Conservation (phyloP, 2,329 filamentous ascomycete species). For the Arthrinium puccinioides region DNA sequence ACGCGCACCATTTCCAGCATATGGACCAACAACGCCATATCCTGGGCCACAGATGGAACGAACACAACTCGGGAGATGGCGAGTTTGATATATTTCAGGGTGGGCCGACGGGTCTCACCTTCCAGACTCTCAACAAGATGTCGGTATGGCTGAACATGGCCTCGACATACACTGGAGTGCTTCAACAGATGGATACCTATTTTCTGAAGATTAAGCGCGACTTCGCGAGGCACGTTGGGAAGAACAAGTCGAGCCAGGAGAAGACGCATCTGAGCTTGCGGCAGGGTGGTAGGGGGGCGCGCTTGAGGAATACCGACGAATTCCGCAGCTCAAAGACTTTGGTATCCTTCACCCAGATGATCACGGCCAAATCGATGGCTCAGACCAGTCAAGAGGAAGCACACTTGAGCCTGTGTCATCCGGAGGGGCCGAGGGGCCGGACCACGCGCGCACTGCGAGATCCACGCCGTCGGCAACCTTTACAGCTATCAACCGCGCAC, state of each 20-base stretch:
- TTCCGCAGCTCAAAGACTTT: constrained; percentile 33
- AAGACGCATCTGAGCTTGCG: constrained; percentile 29
- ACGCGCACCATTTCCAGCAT: constrained; percentile 58
- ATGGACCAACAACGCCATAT: constrained; percentile 58
- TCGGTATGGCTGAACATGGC: constrained; percentile 48
- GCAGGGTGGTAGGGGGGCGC: constrained; percentile 40
- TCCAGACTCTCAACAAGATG: constrained; percentile 44
- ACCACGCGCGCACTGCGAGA: constrained; percentile 18
- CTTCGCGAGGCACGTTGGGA: constrained; percentile 26
- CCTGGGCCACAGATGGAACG: constrained; percentile 28
- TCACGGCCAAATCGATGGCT: constrained; percentile 17
- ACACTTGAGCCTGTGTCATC: constrained; percentile 23
- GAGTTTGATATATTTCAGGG: constrained; percentile 22
- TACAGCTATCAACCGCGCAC: constrained; percentile 29
- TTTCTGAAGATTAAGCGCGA: constrained; percentile 44
- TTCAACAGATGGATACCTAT: constrained; percentile 45
- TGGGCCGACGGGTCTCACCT: constrained; percentile 39
- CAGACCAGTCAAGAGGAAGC: constrained; percentile 20
- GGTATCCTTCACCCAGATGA: constrained; percentile 30
- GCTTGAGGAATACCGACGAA: constrained; percentile 45
- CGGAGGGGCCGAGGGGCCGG: constrained; percentile 16
- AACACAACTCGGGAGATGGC: constrained; percentile 11
- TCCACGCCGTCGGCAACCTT: constrained; percentile 26
- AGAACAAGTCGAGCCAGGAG: constrained; percentile 13
- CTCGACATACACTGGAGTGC: constrained; percentile 44